A percentile compares a stretch with the other conserved stretches of the same genome.
Conservation (phyloP, 164 flowering plant species). For the Kingdonia uniflora region DNA sequence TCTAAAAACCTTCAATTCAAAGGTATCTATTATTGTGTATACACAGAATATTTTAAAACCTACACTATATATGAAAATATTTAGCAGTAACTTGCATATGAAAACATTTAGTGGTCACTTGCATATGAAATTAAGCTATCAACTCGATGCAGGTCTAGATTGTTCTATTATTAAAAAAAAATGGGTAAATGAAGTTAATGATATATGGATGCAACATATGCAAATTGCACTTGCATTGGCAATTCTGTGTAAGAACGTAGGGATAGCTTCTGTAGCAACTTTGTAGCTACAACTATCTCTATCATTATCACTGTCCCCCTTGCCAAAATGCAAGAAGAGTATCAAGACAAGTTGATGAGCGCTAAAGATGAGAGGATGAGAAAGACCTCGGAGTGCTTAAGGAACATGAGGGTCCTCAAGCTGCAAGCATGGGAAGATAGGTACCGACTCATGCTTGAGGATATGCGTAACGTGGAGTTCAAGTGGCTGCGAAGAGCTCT, state of each 20-base stretch:
- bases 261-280: slow-evolving; percentile 48
- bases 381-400: slow-evolving; percentile 51
- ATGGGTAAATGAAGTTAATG: no score
- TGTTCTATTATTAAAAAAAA: no score
- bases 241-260: slow-evolving; percentile 58
- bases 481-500: slow-evolving; percentile 48
- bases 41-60: no score
- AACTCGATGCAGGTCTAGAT: no score
- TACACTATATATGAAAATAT: no score
- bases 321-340: slow-evolving; percentile 37
- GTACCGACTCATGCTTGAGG: slow-evolving; percentile 43
- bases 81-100: no score
- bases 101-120: no score
- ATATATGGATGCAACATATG: slow-evolving; percentile 50
- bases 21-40: no score
- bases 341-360: slow-evolving; percentile 48
- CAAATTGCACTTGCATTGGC: slow-evolving; percentile 46
- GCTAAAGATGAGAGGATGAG: slow-evolving; percentile 71
- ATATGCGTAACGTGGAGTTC: slow-evolving; percentile 40
- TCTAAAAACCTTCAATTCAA: no score
- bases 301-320: slow-evolving; percentile 56
- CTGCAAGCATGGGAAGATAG: slow-evolving; percentile 80
- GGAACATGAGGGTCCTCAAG: slow-evolving; percentile 80
- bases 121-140: no score
- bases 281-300: slow-evolving; percentile 39